Evolutionary conservation across 768 basidiomycete species (phyloP).

Genomic region (Lactarius pseudohatsudake): DNA sequence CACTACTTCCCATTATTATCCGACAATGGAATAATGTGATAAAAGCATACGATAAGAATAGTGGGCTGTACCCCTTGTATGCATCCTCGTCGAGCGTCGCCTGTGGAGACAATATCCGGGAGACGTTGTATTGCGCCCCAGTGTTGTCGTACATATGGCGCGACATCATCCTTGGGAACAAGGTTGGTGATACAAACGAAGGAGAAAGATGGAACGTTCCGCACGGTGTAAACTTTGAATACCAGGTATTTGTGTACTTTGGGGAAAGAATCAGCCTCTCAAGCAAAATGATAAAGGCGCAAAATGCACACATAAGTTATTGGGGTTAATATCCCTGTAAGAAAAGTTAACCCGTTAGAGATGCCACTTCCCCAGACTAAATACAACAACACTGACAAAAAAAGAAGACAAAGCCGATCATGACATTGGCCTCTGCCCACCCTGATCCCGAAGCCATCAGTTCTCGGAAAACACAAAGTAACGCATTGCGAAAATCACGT

Average conservation of each 20-base stretch:
- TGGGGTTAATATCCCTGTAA: conserved; percentile 41
- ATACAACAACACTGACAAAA: conserved; percentile 38
- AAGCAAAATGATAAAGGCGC: background rate
- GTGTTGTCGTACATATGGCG: conserved; percentile 45
- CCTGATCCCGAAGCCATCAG: conserved; percentile 20
- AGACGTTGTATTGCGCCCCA: conserved; percentile 43
- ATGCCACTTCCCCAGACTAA: background rate
- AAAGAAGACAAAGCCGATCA: conserved; percentile 47
- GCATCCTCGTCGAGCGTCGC: conserved; percentile 38
- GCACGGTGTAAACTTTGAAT: conserved; percentile 40
- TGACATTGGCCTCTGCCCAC: conserved; percentile 80
- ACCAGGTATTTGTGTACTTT: conserved; percentile 40
- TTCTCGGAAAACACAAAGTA: background rate
- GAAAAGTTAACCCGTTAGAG: conserved; percentile 11
- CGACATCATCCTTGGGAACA: conserved; percentile 41
- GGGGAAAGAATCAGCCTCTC: background rate
- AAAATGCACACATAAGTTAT: conserved; percentile 35
- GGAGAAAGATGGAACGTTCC: conserved; percentile 20
- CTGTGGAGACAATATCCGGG: conserved; percentile 40
- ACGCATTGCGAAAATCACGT: conserved; percentile 7
- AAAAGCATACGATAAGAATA: conserved; percentile 52
- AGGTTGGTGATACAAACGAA: background rate
- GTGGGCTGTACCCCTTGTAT: conserved; percentile 45
- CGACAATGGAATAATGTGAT: conserved; percentile 50
- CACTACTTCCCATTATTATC: conserved; percentile 3